Conservation (phyloP, 306 rosid species). For the Datisca glomerata region DNA sequence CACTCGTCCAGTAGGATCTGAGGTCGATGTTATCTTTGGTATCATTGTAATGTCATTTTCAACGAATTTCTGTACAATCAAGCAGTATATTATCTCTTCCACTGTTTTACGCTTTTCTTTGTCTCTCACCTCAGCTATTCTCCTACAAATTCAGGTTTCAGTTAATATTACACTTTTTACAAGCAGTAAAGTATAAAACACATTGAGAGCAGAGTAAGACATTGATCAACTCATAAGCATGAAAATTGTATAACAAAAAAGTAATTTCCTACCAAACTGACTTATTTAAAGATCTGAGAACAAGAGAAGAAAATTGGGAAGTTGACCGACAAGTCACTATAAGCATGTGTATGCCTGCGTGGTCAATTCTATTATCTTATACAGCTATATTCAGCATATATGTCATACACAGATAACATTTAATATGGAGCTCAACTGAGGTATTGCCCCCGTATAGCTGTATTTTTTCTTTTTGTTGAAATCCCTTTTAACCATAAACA, state of each 20-base stretch:
- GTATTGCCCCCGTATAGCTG: too few relatives aligned
- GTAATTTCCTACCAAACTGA: too few relatives aligned
- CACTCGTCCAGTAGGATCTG: slow-evolving; percentile 58
- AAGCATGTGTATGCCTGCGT: slow-evolving; percentile 1
- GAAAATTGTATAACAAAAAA: neutral
- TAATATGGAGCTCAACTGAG: too few relatives aligned
- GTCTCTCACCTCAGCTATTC: slow-evolving; percentile 81
- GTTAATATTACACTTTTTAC: slow-evolving; percentile 10
- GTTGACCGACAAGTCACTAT: slow-evolving; percentile 3
- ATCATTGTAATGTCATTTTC: slow-evolving; percentile 66
- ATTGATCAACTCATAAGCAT: neutral
- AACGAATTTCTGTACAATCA: slow-evolving; percentile 47
- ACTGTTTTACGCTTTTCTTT: slow-evolving; percentile 49
- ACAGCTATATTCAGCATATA: neutral
- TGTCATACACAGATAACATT: too few relatives aligned
- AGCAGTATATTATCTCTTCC: slow-evolving; percentile 85
- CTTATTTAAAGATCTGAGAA: too few relatives aligned
- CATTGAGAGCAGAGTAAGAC: too few relatives aligned
- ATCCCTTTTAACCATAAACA: too few relatives aligned
- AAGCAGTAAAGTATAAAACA: slow-evolving; percentile 16
- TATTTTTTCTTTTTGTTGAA: too few relatives aligned
- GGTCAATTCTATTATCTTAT: neutral
- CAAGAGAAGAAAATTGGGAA: neutral
- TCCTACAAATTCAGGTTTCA: slow-evolving; percentile 39
- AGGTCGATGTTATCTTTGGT: slow-evolving; percentile 52